Conservation (phyloP, 345 rosid genomes). For the Populus simonii region DNA sequence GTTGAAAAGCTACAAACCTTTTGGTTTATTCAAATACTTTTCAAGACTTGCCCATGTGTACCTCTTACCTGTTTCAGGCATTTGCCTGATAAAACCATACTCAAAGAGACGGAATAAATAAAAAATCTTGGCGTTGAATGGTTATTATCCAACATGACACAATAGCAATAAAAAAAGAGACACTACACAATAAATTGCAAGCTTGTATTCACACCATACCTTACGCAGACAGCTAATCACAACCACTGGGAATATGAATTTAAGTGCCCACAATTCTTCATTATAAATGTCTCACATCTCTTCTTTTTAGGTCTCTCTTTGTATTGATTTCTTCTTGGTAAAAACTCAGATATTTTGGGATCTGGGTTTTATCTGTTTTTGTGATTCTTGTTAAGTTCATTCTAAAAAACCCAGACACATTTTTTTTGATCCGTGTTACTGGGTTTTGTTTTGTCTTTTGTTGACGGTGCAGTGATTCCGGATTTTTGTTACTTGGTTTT, state of each 20-base stretch:
- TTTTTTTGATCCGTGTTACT: background rate
- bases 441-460: background rate
- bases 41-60: slow-evolving; percentile 9
- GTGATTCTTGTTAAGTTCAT: background rate
- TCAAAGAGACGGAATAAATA: background rate
- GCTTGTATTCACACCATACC: background rate
- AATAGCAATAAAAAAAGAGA: background rate
- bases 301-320: background rate
- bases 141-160: background rate
- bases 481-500: background rate
- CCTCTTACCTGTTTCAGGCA: slow-evolving; percentile 9
- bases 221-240: background rate
- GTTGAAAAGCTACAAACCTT: background rate
- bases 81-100: slow-evolving; percentile 8
- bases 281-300: background rate
- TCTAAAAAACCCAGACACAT: background rate
- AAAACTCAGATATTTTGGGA: slow-evolving; percentile 16
- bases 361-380: slow-evolving; percentile 12
- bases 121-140: background rate
- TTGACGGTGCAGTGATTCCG: background rate
- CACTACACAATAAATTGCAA: background rate
- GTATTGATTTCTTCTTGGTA: background rate
- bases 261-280: background rate
- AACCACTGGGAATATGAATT: background rate
- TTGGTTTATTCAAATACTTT: slow-evolving; percentile 5